Evolutionary conservation across 371 early-diverging fungal genomes (phyloP), one percentile per base, ranked within the genome.

Genomic region (Pancytospora philotis): DNA sequence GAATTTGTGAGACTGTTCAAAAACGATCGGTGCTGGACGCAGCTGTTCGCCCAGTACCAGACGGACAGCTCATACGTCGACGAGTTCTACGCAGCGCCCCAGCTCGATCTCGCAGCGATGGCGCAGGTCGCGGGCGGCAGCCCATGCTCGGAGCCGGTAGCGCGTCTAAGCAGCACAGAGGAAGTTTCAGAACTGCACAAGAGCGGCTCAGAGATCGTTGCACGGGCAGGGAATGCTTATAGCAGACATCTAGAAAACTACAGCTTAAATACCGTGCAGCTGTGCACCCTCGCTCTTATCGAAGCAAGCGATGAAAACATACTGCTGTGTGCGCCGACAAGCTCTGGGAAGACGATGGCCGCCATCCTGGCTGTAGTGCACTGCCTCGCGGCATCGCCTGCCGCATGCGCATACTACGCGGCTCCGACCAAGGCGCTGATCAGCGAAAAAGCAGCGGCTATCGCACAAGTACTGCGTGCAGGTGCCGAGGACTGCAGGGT

Each of bases 351-450:
- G 37, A 85, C 87, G 25, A 86, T 95, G 66, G 88, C 95, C 63
- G 89, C 87, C 74, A 85, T 88, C 62, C 62, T 89, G 16, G 85
- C 86, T 0, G 85, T 89, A 35, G 55, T 86, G 10, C 76, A 84
- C 31, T 41, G 51, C 83, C 55, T 34, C 86, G 1, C 65, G 41
- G n/a, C 57, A 60, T 41, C 55, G 57, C 38, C 36, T 66, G 28
- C 16, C 91, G 85, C 93, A 93, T 83, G 89, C 95, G 73, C 88
- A 96, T 38, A 41, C 22, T 99, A 96, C 81, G 86, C 97, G 74
- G 98, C 95, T 2, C 99, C 99, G 2, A 95, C 96, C 95, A 95
- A 95, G 78, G 98, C 98, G 2, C 83, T 99, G 59, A 95, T 93
- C 19, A 87, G 88, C 62, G 97, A 99, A 85, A 89, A 95, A 87